Conservation (phyloP, 1,284 basidiomycete genomes). For the Ustilago crameri region DNA sequence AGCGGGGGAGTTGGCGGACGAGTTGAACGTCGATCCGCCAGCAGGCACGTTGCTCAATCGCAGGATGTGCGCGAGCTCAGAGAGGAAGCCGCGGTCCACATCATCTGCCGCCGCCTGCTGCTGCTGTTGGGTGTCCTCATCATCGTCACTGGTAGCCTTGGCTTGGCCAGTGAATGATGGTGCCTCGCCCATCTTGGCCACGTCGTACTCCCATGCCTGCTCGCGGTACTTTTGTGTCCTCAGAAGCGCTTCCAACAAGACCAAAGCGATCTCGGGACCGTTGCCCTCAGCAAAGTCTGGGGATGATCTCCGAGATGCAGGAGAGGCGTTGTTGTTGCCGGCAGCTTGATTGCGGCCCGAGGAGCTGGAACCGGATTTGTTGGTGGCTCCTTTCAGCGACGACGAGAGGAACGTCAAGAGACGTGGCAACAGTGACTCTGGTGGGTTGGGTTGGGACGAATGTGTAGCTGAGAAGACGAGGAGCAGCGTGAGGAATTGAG, state of each 20-base stretch:
- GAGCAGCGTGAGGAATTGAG: conserved; percentile 87
- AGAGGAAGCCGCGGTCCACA: conserved; percentile 47
- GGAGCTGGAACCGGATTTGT: conserved; percentile 14
- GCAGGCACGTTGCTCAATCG: conserved; percentile 37
- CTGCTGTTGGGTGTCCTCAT: conserved; percentile 19
- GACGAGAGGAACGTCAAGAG: conserved; percentile 49
- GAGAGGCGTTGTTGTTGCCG: conserved; percentile 18
- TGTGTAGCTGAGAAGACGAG: conserved; percentile 69
- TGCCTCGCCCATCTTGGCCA: conserved; percentile 43
- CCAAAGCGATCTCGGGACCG: conserved; percentile 87
- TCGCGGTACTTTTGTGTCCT: conserved; percentile 80
- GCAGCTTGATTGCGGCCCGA: conserved; percentile 5
- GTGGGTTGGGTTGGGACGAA: conserved; percentile 37
- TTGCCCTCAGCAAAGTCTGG: conserved; percentile 70
- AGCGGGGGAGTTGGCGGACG: conserved; percentile 35
- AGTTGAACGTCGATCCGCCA: conserved; percentile 23
- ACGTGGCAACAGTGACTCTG: conserved; percentile 36
- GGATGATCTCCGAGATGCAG: conserved; percentile 32
- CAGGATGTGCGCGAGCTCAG: conserved; percentile 49
- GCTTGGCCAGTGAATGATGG: conserved; percentile 16
- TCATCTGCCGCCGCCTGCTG: conserved; percentile 13
- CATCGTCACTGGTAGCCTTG: conserved; percentile 22
- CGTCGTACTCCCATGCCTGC: conserved; percentile 70
- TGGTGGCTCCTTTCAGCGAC: conserved; percentile 32
- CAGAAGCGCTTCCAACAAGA: conserved; percentile 87